A percentile compares a stretch with the other conserved stretches of the same genome.
phyloP scores from a whole-genome alignment of 257 asterid species.

The Paulownia fortunei region DNA sequence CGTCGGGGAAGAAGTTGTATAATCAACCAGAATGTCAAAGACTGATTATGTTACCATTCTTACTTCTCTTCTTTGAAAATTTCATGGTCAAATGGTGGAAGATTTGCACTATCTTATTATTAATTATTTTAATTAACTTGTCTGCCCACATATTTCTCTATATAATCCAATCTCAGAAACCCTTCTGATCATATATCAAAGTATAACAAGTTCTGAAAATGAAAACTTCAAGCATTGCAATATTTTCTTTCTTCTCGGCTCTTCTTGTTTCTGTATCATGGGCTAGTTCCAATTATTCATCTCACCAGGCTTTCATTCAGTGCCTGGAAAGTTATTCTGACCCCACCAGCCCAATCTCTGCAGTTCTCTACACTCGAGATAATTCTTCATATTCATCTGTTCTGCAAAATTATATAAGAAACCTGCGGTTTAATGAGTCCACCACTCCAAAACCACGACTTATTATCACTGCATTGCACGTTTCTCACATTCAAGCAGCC shows the following conservation, averaged over 20 bases:
- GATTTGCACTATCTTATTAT: slow-evolving; percentile 12
- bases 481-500: slow-evolving; percentile 61
- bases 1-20: not conserved
- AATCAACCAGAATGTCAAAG: slow-evolving; percentile 31
- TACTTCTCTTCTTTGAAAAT: slow-evolving; percentile 29
- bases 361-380: slow-evolving; percentile 43
- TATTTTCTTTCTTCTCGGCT: slow-evolving; percentile 30
- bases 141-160: slow-evolving; percentile 14
- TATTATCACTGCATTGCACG: slow-evolving; percentile 53
- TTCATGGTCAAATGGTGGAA: slow-evolving; percentile 41
- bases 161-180: slow-evolving; percentile 31
- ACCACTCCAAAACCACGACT: slow-evolving; percentile 58
- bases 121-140: slow-evolving; percentile 5
- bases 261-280: slow-evolving; percentile 34
- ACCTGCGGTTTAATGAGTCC: slow-evolving; percentile 61
- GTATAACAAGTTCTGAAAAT: slow-evolving; percentile 22
- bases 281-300: slow-evolving; percentile 32
- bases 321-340: slow-evolving; percentile 42
- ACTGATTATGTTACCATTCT: slow-evolving; percentile 1
- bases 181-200: not conserved
- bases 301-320: slow-evolving; percentile 36
- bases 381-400: slow-evolving; percentile 59
- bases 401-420: slow-evolving; percentile 54
- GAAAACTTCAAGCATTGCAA: slow-evolving; percentile 22
- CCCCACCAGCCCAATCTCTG: slow-evolving; percentile 51